Conservation (phyloP, 2,329 filamentous ascomycete genomes). For the Diaporthe vaccinii region DNA sequence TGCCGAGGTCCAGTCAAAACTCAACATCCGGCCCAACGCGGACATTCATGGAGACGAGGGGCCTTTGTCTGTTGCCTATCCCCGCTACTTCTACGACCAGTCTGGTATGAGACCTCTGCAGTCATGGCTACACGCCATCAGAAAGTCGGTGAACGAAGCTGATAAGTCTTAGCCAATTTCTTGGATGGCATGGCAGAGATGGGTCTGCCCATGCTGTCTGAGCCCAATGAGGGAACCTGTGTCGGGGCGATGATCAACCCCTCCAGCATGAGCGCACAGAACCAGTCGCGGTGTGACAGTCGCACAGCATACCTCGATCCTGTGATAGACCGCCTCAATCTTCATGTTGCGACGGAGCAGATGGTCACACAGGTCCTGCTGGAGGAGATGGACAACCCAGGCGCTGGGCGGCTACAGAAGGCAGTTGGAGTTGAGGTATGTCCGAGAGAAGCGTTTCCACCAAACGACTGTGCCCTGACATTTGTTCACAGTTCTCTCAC, state of each 20-base stretch:
- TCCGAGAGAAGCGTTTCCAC: not conserved
- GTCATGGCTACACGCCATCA: not conserved
- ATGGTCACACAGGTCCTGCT: constrained; percentile 55
- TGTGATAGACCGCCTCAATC: constrained; percentile 52
- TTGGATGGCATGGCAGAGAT: constrained; percentile 54
- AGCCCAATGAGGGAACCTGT: constrained; percentile 54
- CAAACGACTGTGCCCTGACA: not conserved
- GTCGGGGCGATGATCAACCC: constrained; percentile 54
- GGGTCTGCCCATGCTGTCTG: constrained; percentile 52
- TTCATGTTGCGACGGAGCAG: constrained; percentile 55
- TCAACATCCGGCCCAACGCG: constrained; percentile 48
- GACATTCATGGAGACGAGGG: constrained; percentile 52
- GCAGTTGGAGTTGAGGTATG: constrained; percentile 56
- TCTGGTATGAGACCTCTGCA: constrained; percentile 49
- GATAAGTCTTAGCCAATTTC: constrained; percentile 50
- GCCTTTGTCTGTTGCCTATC: constrained; percentile 55
- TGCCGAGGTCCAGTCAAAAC: constrained; percentile 42
- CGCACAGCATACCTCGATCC: constrained; percentile 57
- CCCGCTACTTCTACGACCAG: constrained; percentile 55
- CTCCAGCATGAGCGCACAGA: constrained; percentile 53
- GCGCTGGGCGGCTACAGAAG: constrained; percentile 38
- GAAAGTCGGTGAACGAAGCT: constrained; percentile 14
- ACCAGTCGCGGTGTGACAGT: constrained; percentile 57
- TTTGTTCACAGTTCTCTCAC: constrained; percentile 46
- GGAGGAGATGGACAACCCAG: constrained; percentile 36